Evolutionary conservation across 345 rosid species (phyloP).

Genomic region (Acer yangbiense): DNA sequence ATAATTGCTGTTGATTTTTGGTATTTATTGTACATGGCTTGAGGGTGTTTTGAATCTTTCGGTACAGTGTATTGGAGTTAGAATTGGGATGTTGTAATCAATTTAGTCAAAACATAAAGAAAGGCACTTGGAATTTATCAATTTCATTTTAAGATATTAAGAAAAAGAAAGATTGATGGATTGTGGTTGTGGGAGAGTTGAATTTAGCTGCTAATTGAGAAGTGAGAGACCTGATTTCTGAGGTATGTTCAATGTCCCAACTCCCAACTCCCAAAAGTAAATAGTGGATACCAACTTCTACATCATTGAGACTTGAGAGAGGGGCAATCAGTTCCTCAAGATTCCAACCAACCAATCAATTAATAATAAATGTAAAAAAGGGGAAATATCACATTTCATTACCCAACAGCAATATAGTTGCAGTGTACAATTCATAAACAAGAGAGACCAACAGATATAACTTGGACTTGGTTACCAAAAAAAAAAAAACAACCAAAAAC

Average conservation of each 20-base stretch:
- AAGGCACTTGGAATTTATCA: no score
- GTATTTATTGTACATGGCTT: no score
- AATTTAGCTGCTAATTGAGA: no score
- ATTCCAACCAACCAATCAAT: background rate
- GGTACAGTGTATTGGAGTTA: no score
- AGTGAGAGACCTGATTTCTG: background rate
- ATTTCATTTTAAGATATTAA: no score
- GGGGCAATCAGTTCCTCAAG: background rate
- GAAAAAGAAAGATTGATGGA: no score
- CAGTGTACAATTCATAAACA: slow-evolving; percentile 29
- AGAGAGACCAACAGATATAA: slow-evolving; percentile 24
- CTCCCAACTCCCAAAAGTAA: background rate
- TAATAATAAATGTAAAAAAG: background rate
- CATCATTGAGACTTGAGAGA: background rate
- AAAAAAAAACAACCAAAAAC: slow-evolving; percentile 16
- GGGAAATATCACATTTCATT: slow-evolving; percentile 4
- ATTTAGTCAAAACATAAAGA: no score
- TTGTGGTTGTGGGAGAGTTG: no score
- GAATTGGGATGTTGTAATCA: no score
- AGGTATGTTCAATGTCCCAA: background rate
- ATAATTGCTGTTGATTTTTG: no score
- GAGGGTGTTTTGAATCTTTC: no score
- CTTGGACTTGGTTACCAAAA: slow-evolving; percentile 14
- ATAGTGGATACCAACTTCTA: background rate
- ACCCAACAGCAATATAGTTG: slow-evolving; percentile 15